These are phyloP conservation scores for Termitomyces sp. DNA, from an alignment of 768 basidiomycete genomes.

Conservation along the genomic window DNA sequence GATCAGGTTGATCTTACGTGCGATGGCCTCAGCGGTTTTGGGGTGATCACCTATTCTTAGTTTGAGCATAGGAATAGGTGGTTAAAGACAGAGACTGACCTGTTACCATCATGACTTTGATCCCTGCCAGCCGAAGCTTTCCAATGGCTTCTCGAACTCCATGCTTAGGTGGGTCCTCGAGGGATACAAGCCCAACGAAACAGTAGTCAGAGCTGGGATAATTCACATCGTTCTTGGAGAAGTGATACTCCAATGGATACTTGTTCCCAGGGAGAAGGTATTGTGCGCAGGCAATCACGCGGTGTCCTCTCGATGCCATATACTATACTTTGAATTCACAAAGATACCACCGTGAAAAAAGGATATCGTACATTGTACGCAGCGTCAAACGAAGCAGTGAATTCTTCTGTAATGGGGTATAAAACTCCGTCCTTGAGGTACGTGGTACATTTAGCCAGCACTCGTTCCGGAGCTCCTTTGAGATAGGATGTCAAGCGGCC, in stretches of 20 bases:
- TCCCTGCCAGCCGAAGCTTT: slow-evolving; percentile 62
- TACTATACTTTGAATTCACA: slow-evolving; percentile 34
- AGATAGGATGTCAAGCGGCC: slow-evolving; percentile 51
- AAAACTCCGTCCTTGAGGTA: slow-evolving; percentile 47
- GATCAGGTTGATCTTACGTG: slow-evolving; percentile 66
- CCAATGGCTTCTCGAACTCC: slow-evolving; percentile 70
- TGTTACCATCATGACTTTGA: slow-evolving; percentile 76
- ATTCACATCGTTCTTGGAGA: slow-evolving; percentile 47
- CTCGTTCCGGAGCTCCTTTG: slow-evolving; percentile 68
- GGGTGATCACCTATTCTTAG: slow-evolving; percentile 51
- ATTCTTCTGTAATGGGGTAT: slow-evolving; percentile 49
- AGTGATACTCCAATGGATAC: slow-evolving; percentile 41
- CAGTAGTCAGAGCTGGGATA: slow-evolving; percentile 54
- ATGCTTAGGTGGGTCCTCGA: slow-evolving; percentile 69
- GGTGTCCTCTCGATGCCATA: slow-evolving; percentile 73
- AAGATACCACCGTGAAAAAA: not conserved
- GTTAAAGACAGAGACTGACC: slow-evolving; percentile 26
- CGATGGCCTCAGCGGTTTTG: slow-evolving; percentile 70
- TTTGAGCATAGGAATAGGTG: not conserved
- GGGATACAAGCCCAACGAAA: slow-evolving; percentile 59
- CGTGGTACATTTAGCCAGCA: slow-evolving; percentile 57
- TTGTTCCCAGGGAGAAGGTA: slow-evolving; percentile 41
- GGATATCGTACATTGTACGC: slow-evolving; percentile 48
- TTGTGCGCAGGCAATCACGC: slow-evolving; percentile 70
- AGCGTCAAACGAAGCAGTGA: slow-evolving; percentile 45